Conservation (phyloP, 139 green algal genomes). For the Coccomyxa sp. region DNA sequence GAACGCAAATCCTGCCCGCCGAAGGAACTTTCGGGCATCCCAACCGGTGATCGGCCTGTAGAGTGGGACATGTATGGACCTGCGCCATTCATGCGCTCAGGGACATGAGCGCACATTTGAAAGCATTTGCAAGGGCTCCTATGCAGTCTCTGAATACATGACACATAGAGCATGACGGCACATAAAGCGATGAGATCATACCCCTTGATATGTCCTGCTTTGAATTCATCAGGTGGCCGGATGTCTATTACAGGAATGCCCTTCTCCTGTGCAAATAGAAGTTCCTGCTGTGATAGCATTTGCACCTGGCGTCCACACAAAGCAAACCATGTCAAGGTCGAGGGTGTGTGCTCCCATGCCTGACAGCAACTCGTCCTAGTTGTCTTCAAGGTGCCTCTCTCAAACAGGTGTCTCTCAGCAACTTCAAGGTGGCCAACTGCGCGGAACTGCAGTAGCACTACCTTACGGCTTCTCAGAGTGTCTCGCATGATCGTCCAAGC, state of each 20-base stretch:
- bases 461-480: neutral
- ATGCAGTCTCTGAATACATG: neutral
- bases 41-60: constrained; percentile 51
- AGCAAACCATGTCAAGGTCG: neutral
- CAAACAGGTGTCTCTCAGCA: neutral
- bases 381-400: neutral
- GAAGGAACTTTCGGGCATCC: constrained; percentile 35
- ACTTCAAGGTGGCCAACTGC: neutral
- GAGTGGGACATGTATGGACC: constrained; percentile 34
- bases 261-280: constrained; percentile 31
- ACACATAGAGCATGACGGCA: neutral
- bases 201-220: neutral
- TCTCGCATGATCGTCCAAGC: constrained; percentile 3
- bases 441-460: neutral
- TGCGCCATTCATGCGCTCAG: neutral
- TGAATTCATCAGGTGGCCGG: constrained; percentile 33
- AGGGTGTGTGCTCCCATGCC: too few species aligned
- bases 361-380: neutral
- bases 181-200: neutral
- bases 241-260: constrained; percentile 44
- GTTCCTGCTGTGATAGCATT: constrained; percentile 43
- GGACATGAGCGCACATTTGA: neutral
- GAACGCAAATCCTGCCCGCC: constrained; percentile 54
- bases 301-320: constrained; percentile 22
- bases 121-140: neutral